Evolutionary conservation across 140 eudicot species (phyloP).

Genomic region (Stevia rebaudiana): DNA sequence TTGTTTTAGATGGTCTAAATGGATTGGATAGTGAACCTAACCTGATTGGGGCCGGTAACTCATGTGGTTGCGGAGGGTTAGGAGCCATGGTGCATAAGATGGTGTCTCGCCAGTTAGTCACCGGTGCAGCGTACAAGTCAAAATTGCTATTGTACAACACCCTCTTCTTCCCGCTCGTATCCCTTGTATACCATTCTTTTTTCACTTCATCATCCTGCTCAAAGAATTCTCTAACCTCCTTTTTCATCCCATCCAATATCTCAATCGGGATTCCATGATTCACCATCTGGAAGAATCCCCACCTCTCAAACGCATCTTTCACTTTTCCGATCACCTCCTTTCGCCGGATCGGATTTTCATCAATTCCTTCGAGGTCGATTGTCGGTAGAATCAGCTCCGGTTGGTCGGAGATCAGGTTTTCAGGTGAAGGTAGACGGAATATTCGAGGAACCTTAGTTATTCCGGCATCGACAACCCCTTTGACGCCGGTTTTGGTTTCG

Average conservation of each 20-base stretch:
- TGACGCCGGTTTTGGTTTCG: constrained; percentile 35
- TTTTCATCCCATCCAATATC: constrained; percentile 28
- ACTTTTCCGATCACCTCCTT: constrained; percentile 19
- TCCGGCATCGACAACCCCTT: constrained; percentile 38
- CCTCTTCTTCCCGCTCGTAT: constrained; percentile 11
- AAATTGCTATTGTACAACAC: constrained; percentile 22
- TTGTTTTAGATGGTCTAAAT: too few species aligned
- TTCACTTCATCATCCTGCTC: constrained; percentile 45
- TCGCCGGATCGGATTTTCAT: neutral
- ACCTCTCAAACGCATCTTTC: constrained; percentile 32
- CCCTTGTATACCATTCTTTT: constrained; percentile 33
- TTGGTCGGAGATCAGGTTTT: constrained; percentile 1
- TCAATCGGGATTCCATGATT: constrained; percentile 45
- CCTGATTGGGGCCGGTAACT: constrained; percentile 43
- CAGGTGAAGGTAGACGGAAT: constrained; percentile 21
- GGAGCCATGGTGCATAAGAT: constrained; percentile 33
- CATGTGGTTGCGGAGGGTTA: constrained; percentile 30
- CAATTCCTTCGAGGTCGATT: constrained; percentile 26
- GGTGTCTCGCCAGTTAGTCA: constrained; percentile 49
- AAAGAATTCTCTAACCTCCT: constrained; percentile 18
- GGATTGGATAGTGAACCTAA: neutral
- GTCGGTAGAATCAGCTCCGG: constrained; percentile 14
- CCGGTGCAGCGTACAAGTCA: constrained; percentile 33
- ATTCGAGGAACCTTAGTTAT: constrained; percentile 23
- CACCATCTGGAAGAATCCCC: constrained; percentile 58